These are phyloP conservation scores for Purpureocillium lavendulum DNA, from an alignment of 2,329 filamentous ascomycete genomes.

Conservation along the genomic window DNA sequence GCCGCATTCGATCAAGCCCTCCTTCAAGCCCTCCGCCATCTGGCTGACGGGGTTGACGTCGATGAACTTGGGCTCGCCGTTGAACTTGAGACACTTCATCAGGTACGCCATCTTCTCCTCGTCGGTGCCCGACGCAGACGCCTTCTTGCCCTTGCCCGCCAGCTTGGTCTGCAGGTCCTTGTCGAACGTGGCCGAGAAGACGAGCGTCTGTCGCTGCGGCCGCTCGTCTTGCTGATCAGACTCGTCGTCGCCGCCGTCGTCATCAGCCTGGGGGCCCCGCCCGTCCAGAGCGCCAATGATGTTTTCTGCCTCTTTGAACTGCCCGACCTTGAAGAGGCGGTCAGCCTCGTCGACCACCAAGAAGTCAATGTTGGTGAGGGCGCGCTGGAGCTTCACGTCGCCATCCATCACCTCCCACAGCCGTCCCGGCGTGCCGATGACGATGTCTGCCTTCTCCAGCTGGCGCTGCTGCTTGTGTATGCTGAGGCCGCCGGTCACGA, in stretches of 20 bases:
- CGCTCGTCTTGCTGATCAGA: slow-evolving; percentile 34
- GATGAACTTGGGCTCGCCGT: slow-evolving; percentile 78
- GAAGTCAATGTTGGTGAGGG: slow-evolving; percentile 68
- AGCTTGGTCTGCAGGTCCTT: slow-evolving; percentile 87
- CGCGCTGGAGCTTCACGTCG: slow-evolving; percentile 58
- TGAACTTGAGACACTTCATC: slow-evolving; percentile 81
- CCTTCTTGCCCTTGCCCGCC: slow-evolving; percentile 57
- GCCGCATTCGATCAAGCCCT: slow-evolving; percentile 85
- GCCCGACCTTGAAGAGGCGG: slow-evolving; percentile 79
- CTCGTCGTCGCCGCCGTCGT: slow-evolving; percentile 39
- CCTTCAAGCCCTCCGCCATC: slow-evolving; percentile 78
- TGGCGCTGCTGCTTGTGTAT: slow-evolving; percentile 92
- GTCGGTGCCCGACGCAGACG: slow-evolving; percentile 44
- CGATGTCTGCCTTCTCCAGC: slow-evolving; percentile 75
- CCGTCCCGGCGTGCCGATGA: slow-evolving; percentile 88
- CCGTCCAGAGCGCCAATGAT: slow-evolving; percentile 76
- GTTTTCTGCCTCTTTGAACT: slow-evolving; percentile 90
- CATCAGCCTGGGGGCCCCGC: slow-evolving; percentile 52
- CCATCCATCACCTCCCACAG: slow-evolving; percentile 89
- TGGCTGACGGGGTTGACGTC: slow-evolving; percentile 85
- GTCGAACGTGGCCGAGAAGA: slow-evolving; percentile 96
- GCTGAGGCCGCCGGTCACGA: slow-evolving; percentile 85
- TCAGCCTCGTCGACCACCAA: slow-evolving; percentile 93
- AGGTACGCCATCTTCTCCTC: slow-evolving; percentile 89
- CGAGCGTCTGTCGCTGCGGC: slow-evolving; percentile 68